A percentile compares a stretch with the other conserved stretches of the same genome.
Conservation (phyloP, 139 green algal species). For the Edaphochlamys debaryana region DNA sequence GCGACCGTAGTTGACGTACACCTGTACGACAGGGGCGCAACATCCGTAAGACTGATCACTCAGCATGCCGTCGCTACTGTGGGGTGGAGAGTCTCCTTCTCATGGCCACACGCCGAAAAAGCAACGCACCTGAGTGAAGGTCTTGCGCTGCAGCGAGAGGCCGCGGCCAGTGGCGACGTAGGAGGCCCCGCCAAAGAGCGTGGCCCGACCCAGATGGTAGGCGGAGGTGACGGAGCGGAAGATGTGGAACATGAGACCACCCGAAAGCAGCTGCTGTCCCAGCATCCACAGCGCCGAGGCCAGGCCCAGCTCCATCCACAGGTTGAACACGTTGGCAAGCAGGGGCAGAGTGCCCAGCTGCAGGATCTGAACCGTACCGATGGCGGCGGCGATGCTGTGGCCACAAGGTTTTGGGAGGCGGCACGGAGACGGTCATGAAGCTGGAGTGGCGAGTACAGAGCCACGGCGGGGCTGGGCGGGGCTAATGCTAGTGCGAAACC, state of each 20-base stretch:
- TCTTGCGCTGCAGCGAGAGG: slow-evolving; percentile 76
- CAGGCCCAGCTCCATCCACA: slow-evolving; percentile 38
- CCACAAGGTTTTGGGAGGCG: too few relatives aligned
- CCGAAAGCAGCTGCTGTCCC: slow-evolving; percentile 29
- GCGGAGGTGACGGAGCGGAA: slow-evolving; percentile 68
- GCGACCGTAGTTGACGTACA: slow-evolving; percentile 57
- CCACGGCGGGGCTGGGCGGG: too few relatives aligned
- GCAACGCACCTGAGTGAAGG: slow-evolving; percentile 57
- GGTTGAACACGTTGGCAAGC: slow-evolving; percentile 63
- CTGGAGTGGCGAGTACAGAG: too few relatives aligned
- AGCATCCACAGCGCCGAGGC: neutral
- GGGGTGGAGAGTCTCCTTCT: too few relatives aligned
- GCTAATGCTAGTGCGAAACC: too few relatives aligned
- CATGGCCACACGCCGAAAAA: too few relatives aligned
- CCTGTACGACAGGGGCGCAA: neutral
- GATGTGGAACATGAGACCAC: slow-evolving; percentile 75
- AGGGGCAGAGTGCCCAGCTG: slow-evolving; percentile 74
- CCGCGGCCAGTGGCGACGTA: slow-evolving; percentile 74
- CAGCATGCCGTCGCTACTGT: too few relatives aligned
- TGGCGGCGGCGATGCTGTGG: slow-evolving; percentile 13
- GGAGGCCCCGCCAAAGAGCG: slow-evolving; percentile 68
- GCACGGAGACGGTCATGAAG: too few relatives aligned
- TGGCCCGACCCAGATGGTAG: slow-evolving; percentile 66
- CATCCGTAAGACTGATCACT: too few relatives aligned
- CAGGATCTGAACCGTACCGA: slow-evolving; percentile 60